Evolutionary conservation across 78 protist species (phyloP).

Genomic region (Bodo saltans): DNA sequence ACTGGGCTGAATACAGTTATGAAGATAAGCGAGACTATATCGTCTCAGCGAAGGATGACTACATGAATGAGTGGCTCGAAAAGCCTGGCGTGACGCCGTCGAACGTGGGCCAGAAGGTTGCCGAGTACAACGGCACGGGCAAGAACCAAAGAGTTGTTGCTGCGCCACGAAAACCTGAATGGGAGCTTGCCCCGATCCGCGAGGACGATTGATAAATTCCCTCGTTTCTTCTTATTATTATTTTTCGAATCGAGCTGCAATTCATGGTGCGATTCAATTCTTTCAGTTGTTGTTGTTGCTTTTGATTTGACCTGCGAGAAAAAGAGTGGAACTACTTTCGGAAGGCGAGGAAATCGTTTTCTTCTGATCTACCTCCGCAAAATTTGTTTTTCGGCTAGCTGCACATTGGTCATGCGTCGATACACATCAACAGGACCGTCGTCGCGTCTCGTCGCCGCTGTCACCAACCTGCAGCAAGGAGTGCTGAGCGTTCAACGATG

Average conservation of each 20-base stretch:
- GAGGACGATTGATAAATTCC: background rate
- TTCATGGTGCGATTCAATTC: too few relatives aligned
- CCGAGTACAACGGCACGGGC: slow-evolving; percentile 1
- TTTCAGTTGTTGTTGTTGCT: background rate
- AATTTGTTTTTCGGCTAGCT: too few relatives aligned
- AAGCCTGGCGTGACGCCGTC: background rate
- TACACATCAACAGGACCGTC: too few relatives aligned
- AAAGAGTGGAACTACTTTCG: background rate
- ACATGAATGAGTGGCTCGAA: background rate
- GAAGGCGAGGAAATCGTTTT: background rate
- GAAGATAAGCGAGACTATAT: background rate
- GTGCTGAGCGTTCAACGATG: too few relatives aligned
- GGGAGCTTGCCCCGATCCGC: background rate
- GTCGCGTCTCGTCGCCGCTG: too few relatives aligned
- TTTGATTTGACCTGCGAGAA: background rate
- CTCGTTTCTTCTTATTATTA: too few relatives aligned
- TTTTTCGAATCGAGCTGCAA: too few relatives aligned
- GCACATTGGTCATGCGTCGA: too few relatives aligned
- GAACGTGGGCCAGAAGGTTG: background rate
- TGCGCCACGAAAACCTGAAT: background rate
- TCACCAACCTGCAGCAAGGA: too few relatives aligned
- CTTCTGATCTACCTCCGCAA: background rate
- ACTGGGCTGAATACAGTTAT: background rate
- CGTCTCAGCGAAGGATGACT: background rate
- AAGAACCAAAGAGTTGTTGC: background rate